Conservation (phyloP, 2,329 filamentous ascomycete genomes). For the Hirsutella thompsonii region DNA sequence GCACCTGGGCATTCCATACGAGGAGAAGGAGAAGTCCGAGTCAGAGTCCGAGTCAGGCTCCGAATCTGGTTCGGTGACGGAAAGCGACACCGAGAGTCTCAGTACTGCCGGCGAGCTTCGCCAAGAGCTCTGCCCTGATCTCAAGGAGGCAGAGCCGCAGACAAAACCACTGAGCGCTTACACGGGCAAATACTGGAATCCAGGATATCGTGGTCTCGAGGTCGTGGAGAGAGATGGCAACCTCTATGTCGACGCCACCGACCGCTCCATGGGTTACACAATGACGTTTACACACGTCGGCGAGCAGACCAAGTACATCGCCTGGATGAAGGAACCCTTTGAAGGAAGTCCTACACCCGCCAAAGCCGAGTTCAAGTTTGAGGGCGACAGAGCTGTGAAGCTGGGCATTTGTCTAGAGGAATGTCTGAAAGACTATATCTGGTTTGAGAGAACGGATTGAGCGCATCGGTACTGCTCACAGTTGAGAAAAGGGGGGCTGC, state of each 20-base stretch:
- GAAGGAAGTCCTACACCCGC: not conserved
- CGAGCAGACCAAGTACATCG: slow-evolving; percentile 7
- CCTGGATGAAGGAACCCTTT: slow-evolving; percentile 1
- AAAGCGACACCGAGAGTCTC: not conserved
- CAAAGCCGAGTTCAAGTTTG: slow-evolving; percentile 2
- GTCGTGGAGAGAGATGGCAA: slow-evolving; percentile 8
- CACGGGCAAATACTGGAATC: slow-evolving; percentile 11
- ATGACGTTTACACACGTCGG: slow-evolving; percentile 8
- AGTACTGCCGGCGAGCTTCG: not conserved
- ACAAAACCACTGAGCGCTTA: slow-evolving; percentile 7
- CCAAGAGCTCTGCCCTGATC: slow-evolving; percentile 3
- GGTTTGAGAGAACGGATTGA: slow-evolving; percentile 1
- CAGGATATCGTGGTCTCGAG: slow-evolving; percentile 12
- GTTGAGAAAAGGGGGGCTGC: too few species aligned
- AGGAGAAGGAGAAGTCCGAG: not conserved
- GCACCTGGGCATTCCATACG: not conserved
- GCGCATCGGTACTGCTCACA: too few species aligned
- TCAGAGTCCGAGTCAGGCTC: not conserved
- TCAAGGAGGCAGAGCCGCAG: not conserved
- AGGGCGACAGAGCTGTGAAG: slow-evolving; percentile 1
- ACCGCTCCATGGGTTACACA: slow-evolving; percentile 15
- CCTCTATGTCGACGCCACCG: slow-evolving; percentile 13
- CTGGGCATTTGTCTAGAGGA: slow-evolving; percentile 3
- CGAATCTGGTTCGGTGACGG: not conserved
- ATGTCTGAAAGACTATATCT: slow-evolving; percentile 3